Evolutionary conservation across 495 filamentous ascomycete species (phyloP), one percentile per base, ranked within the genome.

Genomic region (Hypoxylon subgilvum): DNA sequence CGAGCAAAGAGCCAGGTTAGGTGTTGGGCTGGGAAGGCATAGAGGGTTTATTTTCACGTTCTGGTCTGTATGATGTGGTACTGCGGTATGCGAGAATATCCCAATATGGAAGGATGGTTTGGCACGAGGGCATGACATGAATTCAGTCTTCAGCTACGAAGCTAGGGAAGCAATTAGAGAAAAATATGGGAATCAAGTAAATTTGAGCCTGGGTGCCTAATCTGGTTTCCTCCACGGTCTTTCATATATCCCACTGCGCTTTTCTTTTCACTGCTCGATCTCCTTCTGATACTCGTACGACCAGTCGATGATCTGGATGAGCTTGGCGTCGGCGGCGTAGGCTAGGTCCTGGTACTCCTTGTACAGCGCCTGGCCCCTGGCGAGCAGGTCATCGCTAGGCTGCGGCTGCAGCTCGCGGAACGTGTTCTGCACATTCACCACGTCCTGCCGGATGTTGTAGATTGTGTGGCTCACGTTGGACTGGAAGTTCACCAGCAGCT

Each of bases 281-380:
- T 34, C 28, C 16, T 34, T 46, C 28, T 46, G 27, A 16, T 28
- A 34, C 13, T 43, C 38, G 12, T 52, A 52, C 36, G 28, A 52
- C 38, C 49, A 25, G 28, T 52, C 28, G 25, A 42, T 52, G n/a
- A 34, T 30, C 12, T 42, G n/a, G 10, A 34, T 43, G 49, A 43
- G 38, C 36, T 42, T 52, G 28, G 27, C 28, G 28, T 35, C 28
- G 12, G 49, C 49, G 6, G 39, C 12, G 18, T 34, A 43, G 6
- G 27, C n/a, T 0, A 34, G 7, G 2, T 17, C 10, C 23, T n/a
- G 8, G 35, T 50, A 50, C 30, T 50, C 47, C 10, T 28, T 18
- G 23, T 14, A 40, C 1, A 39, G 35, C 2, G 47, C 35, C 13
- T n/a, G 12, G 21, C 34, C 35, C 22, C 9, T 25, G n/a, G 31